phyloP scores from a whole-genome alignment of 305 asterid species.

The Fraxinus nigra region DNA sequence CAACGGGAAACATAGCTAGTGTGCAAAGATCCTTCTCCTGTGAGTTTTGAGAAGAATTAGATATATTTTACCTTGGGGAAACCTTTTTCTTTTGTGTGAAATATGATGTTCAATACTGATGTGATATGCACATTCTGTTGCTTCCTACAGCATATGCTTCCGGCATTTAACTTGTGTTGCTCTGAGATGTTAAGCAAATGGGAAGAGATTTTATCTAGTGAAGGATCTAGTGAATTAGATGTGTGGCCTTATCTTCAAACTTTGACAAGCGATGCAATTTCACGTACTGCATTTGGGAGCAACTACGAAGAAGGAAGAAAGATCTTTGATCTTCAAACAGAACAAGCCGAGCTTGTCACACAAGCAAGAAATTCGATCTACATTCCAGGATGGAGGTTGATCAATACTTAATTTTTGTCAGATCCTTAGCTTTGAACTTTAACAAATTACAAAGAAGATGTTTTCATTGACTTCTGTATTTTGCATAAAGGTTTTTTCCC shows the following conservation, averaged over 20 bases:
- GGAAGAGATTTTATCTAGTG: background rate
- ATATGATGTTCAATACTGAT: background rate
- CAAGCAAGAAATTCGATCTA: slow-evolving; percentile 9
- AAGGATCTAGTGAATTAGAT: slow-evolving; percentile 17
- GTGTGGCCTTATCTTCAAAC: slow-evolving; percentile 24
- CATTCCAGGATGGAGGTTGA: slow-evolving; percentile 25
- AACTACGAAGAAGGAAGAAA: background rate
- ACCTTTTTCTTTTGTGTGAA: no score
- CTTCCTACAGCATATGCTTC: slow-evolving; percentile 21
- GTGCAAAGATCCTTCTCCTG: background rate
- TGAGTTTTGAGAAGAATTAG: background rate
- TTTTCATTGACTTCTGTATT: background rate
- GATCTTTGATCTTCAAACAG: slow-evolving; percentile 14
- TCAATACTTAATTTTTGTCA: background rate
- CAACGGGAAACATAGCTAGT: background rate
- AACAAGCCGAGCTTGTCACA: slow-evolving; percentile 5
- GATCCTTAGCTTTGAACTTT: background rate
- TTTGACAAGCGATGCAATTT: slow-evolving; percentile 16
- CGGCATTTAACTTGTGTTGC: slow-evolving; percentile 12
- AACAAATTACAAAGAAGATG: background rate
- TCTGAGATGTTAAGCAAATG: slow-evolving; percentile 20
- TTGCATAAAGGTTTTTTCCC: background rate
- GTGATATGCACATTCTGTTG: background rate
- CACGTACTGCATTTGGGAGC: background rate
- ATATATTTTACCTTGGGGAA: background rate